Conservation (phyloP, 495 filamentous ascomycete genomes). For the Hyaloscypha variabilis region DNA sequence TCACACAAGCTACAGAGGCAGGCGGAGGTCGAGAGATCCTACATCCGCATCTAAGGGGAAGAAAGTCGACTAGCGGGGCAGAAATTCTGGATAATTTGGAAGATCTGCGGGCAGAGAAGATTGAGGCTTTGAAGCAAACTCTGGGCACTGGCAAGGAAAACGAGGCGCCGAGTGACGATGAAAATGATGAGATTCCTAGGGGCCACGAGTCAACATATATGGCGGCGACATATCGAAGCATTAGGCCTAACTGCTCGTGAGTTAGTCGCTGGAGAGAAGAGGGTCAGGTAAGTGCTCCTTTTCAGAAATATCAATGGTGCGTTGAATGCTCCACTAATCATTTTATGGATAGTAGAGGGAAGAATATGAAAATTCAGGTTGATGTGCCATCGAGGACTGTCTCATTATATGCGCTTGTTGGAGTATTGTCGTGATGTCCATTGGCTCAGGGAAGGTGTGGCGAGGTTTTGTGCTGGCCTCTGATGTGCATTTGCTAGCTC, state of each 20-base stretch:
- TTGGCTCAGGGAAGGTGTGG: no score
- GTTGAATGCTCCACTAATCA: no score
- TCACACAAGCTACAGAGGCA: not conserved
- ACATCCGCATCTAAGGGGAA: not conserved
- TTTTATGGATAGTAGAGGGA: no score
- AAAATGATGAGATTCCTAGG: not conserved
- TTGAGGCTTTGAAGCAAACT: not conserved
- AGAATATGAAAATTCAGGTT: no score
- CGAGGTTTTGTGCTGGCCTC: no score
- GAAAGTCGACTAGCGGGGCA: not conserved
- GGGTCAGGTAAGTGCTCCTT: no score
- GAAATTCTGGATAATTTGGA: constrained; percentile 18
- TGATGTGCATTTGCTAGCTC: no score
- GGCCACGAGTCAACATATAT: not conserved
- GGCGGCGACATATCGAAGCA: not conserved
- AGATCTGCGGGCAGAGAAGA: constrained; percentile 2
- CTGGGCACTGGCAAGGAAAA: not conserved
- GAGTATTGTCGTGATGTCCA: no score
- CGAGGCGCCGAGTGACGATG: not conserved
- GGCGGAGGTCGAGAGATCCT: not conserved
- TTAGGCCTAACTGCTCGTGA: not conserved
- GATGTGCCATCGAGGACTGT: no score
- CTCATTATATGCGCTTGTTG: no score
- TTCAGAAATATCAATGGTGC: no score
- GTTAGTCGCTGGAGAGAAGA: not conserved